A percentile compares a stretch with the other conserved stretches of the same genome.
These are phyloP conservation scores for Durusdinium trenchii DNA, from an alignment of 73 alveolate species.

Conservation along the genomic window DNA sequence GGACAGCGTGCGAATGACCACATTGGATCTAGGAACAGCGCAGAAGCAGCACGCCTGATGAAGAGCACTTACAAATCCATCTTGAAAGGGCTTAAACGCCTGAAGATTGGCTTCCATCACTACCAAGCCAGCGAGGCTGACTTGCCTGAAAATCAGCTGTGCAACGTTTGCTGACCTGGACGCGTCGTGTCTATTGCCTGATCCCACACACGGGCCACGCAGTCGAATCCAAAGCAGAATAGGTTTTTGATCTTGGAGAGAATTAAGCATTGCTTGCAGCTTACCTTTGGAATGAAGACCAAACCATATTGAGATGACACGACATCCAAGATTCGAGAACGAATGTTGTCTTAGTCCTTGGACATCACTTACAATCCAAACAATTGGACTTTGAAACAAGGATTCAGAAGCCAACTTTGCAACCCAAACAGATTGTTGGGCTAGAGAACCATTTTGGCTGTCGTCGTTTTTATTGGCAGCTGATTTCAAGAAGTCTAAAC, in stretches of 20 bases:
- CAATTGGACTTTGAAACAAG: not conserved
- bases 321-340: not conserved
- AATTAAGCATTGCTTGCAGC: not conserved
- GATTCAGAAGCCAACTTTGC: not conserved
- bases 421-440: not conserved
- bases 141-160: not conserved
- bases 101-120: constrained; percentile 14
- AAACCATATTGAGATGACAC: not conserved
- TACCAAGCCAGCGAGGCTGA: not conserved
- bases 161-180: not conserved
- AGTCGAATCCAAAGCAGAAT: not conserved
- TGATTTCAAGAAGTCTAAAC: too few relatives aligned
- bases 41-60: too few relatives aligned
- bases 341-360: not conserved
- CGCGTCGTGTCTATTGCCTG: constrained; percentile 17
- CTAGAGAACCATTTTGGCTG: not conserved
- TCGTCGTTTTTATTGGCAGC: too few relatives aligned
- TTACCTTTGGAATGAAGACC: not conserved
- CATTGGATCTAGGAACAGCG: too few relatives aligned
- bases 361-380: not conserved
- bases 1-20: too few relatives aligned
- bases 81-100: too few relatives aligned
- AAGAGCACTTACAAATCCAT: too few relatives aligned
- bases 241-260: not conserved
- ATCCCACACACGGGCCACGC: not conserved